These are phyloP conservation scores for Backusella circina DNA, from an alignment of 192 early-diverging fungal genomes.

Conservation along the genomic window DNA sequence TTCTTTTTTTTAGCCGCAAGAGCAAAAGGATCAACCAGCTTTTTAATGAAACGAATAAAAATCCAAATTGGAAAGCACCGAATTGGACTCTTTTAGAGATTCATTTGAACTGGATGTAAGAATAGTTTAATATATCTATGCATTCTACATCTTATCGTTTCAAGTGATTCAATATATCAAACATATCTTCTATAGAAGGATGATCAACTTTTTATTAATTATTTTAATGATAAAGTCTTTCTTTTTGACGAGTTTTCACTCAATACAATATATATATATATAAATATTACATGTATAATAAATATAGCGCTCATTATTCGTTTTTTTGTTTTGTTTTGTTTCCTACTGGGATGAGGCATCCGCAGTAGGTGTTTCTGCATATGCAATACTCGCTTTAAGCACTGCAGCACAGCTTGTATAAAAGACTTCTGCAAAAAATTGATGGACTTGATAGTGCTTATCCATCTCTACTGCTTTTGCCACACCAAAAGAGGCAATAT, in stretches of 20 bases:
- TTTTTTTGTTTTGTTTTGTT: too few species aligned
- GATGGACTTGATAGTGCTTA: constrained; percentile 50
- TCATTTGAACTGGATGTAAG: too few species aligned
- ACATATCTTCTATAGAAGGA: background rate
- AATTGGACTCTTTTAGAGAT: background rate
- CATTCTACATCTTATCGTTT: too few species aligned
- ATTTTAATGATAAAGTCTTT: too few species aligned
- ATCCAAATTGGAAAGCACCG: background rate
- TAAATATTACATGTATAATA: too few species aligned
- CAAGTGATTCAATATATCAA: background rate
- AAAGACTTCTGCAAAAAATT: constrained; percentile 43
- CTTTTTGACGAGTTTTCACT: background rate
- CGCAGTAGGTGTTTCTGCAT: constrained; percentile 34
- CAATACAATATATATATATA: too few species aligned
- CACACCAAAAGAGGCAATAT: constrained; percentile 42
- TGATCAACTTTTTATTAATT: too few species aligned
- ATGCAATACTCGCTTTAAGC: constrained; percentile 49
- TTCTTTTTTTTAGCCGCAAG: background rate
- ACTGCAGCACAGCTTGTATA: constrained; percentile 41
- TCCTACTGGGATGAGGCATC: background rate
- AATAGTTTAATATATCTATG: too few species aligned
- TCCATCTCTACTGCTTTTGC: constrained; percentile 51
- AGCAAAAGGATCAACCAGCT: background rate
- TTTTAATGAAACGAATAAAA: background rate
- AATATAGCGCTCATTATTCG: too few species aligned